Evolutionary conservation across 2,329 filamentous ascomycete species (phyloP), one percentile per base, ranked within the genome.

Genomic region (Aspergillus sp.): DNA sequence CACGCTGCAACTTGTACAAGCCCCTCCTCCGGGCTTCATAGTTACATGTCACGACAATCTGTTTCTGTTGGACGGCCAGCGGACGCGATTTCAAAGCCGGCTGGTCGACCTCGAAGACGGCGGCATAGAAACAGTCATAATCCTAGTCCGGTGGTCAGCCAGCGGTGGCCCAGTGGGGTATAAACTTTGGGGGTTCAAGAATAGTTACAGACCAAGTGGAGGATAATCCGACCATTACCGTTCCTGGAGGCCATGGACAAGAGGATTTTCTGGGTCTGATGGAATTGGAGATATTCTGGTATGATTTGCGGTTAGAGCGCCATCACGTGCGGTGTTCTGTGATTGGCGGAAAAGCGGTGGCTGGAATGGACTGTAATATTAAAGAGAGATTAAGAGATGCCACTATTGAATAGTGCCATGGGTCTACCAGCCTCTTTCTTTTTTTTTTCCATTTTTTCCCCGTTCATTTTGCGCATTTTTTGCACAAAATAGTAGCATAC

Each of bases 1-100:
- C 83, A 54, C 89, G 79, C 76, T 94, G 90, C 51, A 97, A 77
- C 73, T 98, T 97, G 66, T 80, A 66, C 39, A 76, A 54, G 7
- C 73, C 78, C 51, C 80, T 78, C 45, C 82, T 74, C 32, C 91
- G 83, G 19, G 91, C 91, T 63, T 87, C 88, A 67, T 97, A 97
- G 70, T 97, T 97, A 77, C 88, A 94, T 4, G 90, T 95, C 19
- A 90, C 88, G 37, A 93, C 77, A 47, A 96, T 95, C 64, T 90
- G 88, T 70, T 96, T 96, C 69, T 96, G 90, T 67, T 90, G 87
- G 49, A 95, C 83, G 32, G 89, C 90, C 30, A 97, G 74, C 5
- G 90, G 88, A 15, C 86, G 71, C 1, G 78, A 75, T 62, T 82
- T 88, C 49, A 96, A 74, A 2, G 77, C 73, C 0, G 90, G 88